These are phyloP conservation scores for Mrakia gelida DNA, from an alignment of 768 basidiomycete genomes.

Conservation along the genomic window DNA sequence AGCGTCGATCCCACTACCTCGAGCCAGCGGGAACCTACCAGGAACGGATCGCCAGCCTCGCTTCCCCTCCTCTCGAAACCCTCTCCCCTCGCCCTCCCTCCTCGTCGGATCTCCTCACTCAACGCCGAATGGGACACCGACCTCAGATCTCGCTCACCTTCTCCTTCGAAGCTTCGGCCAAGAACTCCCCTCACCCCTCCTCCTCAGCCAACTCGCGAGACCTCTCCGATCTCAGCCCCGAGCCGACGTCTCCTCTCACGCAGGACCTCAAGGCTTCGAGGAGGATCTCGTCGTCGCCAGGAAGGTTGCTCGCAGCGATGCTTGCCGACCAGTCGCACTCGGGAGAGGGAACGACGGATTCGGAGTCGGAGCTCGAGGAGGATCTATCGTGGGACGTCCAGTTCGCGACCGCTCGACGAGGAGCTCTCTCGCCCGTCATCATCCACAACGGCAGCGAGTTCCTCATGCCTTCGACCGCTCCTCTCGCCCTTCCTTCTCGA, in stretches of 20 bases:
- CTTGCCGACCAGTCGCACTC: background rate
- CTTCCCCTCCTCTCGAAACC: background rate
- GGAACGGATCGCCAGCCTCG: background rate
- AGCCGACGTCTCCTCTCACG: background rate
- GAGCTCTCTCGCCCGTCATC: background rate
- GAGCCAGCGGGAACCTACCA: background rate
- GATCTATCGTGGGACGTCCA: background rate
- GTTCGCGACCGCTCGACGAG: background rate
- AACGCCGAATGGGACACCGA: background rate
- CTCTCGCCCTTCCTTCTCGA: background rate
- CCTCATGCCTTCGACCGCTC: background rate
- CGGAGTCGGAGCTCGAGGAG: background rate
- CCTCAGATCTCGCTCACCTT: constrained; percentile 6
- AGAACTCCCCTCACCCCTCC: background rate
- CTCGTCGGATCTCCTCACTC: background rate
- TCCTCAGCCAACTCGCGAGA: background rate
- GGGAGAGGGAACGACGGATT: background rate
- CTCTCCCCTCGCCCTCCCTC: background rate
- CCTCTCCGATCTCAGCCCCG: background rate
- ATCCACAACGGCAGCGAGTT: background rate
- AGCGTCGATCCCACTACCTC: background rate
- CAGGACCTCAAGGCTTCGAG: background rate
- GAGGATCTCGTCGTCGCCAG: background rate
- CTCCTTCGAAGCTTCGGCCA: background rate
- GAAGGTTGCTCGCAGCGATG: background rate